Evolutionary conservation across 805 yeast species (phyloP).

Genomic region (Yarrowia sp.): DNA sequence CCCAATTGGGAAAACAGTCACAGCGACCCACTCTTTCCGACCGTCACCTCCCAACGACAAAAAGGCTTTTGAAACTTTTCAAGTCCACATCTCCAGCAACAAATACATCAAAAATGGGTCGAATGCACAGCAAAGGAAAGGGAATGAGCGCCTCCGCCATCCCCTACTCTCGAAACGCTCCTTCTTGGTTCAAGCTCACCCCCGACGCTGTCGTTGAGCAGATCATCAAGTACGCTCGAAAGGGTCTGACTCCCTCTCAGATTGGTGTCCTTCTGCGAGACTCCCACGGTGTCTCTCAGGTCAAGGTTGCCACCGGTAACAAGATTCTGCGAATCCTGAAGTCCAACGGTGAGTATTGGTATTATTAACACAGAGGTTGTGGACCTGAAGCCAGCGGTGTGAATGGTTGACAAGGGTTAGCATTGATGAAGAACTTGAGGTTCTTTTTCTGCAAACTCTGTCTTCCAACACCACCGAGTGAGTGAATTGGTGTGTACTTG

Average conservation of each 20-base stretch:
- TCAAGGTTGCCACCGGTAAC: conserved; percentile 97
- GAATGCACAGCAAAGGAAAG: conserved; percentile 99
- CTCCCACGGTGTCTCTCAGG: conserved; percentile 99
- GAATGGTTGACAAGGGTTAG: too few species aligned
- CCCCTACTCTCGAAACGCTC: conserved; percentile 99
- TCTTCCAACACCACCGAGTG: too few species aligned
- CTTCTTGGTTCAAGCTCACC: conserved; percentile 99
- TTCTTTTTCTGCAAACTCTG: too few species aligned
- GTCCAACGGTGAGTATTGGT: conserved; percentile 78
- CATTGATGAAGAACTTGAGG: too few species aligned
- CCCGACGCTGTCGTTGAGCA: conserved; percentile 96
- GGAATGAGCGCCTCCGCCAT: conserved; percentile 99
- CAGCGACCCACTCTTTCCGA: background rate
- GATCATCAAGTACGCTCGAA: conserved; percentile 98
- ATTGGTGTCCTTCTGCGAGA: conserved; percentile 99
- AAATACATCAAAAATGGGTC: conserved; percentile 87
- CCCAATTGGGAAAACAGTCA: conserved; percentile 36
- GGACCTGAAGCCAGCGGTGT: conserved; percentile 6
- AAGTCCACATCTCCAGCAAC: conserved; percentile 2
- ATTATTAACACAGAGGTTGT: conserved; percentile 34
- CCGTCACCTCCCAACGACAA: background rate
- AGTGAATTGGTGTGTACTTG: too few species aligned
- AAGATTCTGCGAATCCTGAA: conserved; percentile 98
- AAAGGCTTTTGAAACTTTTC: background rate
- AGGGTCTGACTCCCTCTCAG: conserved; percentile 99